Evolutionary conservation across 139 green algal species (phyloP).

Genomic region (Closterium sp.): DNA sequence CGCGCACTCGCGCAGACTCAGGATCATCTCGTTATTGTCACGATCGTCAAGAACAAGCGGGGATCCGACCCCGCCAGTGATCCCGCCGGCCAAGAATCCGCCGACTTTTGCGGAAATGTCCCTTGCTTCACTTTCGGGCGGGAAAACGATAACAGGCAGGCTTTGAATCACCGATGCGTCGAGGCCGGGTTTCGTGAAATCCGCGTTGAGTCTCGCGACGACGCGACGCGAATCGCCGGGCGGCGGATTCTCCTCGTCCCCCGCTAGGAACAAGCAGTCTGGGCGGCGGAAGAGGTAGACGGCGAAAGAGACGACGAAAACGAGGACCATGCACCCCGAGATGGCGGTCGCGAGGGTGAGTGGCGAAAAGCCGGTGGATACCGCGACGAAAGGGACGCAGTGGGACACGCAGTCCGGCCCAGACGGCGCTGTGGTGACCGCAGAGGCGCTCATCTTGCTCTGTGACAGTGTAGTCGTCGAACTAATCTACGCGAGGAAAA

Average conservation of each 20-base stretch:
- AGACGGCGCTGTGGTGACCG: background rate
- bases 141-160: background rate
- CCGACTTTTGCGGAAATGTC: background rate
- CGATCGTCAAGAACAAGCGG: no score
- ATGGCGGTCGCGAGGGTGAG: background rate
- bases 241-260: background rate
- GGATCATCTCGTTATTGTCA: background rate
- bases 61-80: no score
- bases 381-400: background rate
- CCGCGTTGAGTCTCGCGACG: background rate
- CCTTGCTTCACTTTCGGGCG: background rate
- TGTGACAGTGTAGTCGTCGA: background rate
- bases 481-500: background rate
- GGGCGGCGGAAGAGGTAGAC: background rate
- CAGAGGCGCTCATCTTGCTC: background rate
- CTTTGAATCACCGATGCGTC: background rate
- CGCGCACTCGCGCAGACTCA: background rate
- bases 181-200: background rate
- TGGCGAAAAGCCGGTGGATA: background rate
- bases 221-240: background rate
- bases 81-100: no score
- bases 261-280: background rate
- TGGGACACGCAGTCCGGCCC: background rate
- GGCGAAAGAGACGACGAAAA: background rate
- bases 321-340: background rate